Evolutionary conservation across 495 filamentous ascomycete species (phyloP).

Genomic region (Penicillium goetzii): DNA sequence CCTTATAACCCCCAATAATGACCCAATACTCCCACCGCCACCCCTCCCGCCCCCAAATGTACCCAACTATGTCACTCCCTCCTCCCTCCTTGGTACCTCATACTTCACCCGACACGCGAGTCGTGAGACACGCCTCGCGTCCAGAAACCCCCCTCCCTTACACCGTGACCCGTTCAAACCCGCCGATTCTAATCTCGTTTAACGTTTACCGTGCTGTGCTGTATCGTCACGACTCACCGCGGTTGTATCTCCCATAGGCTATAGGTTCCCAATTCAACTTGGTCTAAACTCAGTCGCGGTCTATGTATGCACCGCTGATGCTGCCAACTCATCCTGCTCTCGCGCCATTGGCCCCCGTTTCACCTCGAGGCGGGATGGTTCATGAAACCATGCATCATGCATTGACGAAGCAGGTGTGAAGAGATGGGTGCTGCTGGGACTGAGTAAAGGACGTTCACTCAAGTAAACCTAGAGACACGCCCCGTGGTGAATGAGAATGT

Average conservation of each 20-base stretch:
- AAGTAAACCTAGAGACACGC: not conserved
- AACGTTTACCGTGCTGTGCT: not conserved
- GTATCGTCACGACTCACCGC: not conserved
- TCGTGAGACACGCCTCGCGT: constrained; percentile 22
- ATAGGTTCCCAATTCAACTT: not conserved
- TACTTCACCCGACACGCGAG: not conserved
- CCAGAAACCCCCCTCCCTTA: constrained; percentile 8
- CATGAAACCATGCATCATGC: not conserved
- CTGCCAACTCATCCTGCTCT: constrained; percentile 1
- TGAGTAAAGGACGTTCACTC: not conserved
- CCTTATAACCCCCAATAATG: not conserved
- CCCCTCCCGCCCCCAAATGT: not conserved
- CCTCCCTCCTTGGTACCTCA: not conserved
- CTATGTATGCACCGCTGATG: not conserved
- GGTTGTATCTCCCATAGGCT: not conserved
- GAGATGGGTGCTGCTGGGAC: not conserved
- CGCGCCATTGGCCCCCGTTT: not conserved
- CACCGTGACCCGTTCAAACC: constrained; percentile 1
- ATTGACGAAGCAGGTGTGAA: not conserved
- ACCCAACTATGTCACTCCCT: not conserved
- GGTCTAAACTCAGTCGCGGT: not conserved
- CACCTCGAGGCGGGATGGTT: not conserved
- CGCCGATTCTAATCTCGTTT: not conserved
- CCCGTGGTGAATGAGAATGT: not conserved
- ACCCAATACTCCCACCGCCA: not conserved